phyloP scores from a whole-genome alignment of 2,329 filamentous ascomycete species.

The Sclerotinia minor region DNA sequence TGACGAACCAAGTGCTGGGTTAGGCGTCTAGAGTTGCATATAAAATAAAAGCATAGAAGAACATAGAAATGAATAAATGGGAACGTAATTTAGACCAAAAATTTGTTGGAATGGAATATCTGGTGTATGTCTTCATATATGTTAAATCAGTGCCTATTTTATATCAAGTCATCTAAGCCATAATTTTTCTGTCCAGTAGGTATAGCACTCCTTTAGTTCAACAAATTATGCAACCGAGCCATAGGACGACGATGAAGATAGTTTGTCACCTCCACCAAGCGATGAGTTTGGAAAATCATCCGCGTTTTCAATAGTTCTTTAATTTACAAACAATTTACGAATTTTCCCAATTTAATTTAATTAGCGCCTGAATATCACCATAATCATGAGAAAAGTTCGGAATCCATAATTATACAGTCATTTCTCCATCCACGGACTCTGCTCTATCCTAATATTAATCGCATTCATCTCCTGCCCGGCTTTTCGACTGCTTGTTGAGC shows the following conservation, averaged over 20 bases:
- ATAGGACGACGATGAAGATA: not conserved
- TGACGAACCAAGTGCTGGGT: constrained; percentile 23
- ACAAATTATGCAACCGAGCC: not conserved
- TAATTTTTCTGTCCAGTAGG: not conserved
- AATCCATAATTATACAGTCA: no score
- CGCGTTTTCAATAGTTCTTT: no score
- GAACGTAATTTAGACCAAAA: not conserved
- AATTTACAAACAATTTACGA: not conserved
- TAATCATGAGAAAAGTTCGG: no score
- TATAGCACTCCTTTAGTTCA: not conserved
- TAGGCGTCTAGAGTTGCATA: constrained; percentile 22
- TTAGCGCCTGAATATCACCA: not conserved
- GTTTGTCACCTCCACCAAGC: not conserved
- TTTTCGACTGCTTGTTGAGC: not conserved
- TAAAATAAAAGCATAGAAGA: constrained; percentile 13
- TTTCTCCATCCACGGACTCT: not conserved
- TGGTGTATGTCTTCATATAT: not conserved
- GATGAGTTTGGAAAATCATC: not conserved
- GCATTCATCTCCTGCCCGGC: not conserved
- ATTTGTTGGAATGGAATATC: not conserved
- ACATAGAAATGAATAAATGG: constrained; percentile 5
- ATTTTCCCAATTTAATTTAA: no score
- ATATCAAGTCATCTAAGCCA: not conserved
- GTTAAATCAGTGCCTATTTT: not conserved
- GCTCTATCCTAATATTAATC: not conserved